phyloP scores from a whole-genome alignment of 371 early-diverging fungal species.

The Mycotypha africana region DNA sequence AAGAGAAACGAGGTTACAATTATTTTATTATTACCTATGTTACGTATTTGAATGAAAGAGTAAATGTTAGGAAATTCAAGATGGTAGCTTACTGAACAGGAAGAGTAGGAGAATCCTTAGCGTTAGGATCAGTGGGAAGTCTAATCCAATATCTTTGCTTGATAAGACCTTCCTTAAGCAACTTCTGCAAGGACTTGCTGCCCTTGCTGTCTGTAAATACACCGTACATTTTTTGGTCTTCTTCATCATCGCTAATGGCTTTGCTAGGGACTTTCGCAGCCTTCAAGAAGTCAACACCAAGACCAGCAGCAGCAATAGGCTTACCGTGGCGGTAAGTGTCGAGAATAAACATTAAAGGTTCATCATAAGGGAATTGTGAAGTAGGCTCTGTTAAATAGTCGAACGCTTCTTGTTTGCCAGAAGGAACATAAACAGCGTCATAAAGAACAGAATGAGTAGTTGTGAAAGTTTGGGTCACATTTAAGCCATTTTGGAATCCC shows the following conservation, averaged over 20 bases:
- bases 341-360: constrained; percentile 25
- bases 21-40: too few relatives aligned
- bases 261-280: constrained; percentile 37
- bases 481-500: constrained; percentile 19
- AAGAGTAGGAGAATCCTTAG: constrained; percentile 3
- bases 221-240: constrained; percentile 20
- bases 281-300: constrained; percentile 36
- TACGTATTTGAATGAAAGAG: too few relatives aligned
- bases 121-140: constrained; percentile 6
- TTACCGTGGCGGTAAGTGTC: constrained; percentile 39
- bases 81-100: too few relatives aligned
- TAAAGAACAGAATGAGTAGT: constrained; percentile 31
- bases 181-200: background rate
- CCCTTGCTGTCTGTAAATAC: background rate
- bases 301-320: constrained; percentile 31
- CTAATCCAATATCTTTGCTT: constrained; percentile 9
- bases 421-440: constrained; percentile 40
- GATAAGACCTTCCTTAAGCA: background rate
- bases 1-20: too few relatives aligned
- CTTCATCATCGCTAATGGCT: constrained; percentile 33
- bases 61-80: too few relatives aligned
- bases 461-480: constrained; percentile 23
- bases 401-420: constrained; percentile 16
- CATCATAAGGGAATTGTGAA: constrained; percentile 26
- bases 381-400: constrained; percentile 7